Evolutionary conservation across 2,329 filamentous ascomycete species (phyloP), one percentile per base, ranked within the genome.

Genomic region (Colletotrichum kahawae): DNA sequence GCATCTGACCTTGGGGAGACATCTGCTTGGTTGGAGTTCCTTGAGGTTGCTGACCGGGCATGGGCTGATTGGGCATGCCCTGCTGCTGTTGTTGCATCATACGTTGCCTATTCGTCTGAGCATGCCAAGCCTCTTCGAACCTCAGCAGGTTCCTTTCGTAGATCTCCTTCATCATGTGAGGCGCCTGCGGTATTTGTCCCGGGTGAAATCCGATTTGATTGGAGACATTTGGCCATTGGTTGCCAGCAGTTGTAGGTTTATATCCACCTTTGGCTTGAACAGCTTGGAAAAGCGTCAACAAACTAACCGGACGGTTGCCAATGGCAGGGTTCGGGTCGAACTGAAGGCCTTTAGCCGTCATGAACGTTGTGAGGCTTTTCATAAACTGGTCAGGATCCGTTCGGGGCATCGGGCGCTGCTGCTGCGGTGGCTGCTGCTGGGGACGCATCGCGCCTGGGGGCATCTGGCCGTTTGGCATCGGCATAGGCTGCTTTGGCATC

Each of bases 211-310:
- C 89, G 64, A 95, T 82, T 34, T 89, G 86, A 72, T 92, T 90
- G 1, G 95, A 93, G 70, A 98, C 88, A 65, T 92, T 90, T 2
- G 88, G 87, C 97, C 97, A 98, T 72, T 89, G 88, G 77, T 95
- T 94, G 29, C 88, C 87, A 29, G 90, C 89, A 0, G 92, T 93
- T 4, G 97, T 92, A 75, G 90, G 91, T 78, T 93, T 94, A 71
- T 93, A 97, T 7, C 95, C 95, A 29, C 94, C 95, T 79, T 94
- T 96, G 78, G 93, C 90, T 60, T 85, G 83, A 2, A 98, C 94
- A 0, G 91, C 88, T 76, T 93, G 91, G 82, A 97, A 98, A 4
- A 98, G 87, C 76, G 93, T 90, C 80, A 95, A 91, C 14, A 98
- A 85, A 79, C 93, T 93, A 48, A 98, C 88, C 0, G 90, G 90